Conservation (phyloP, 73 alveolate genomes). For the Paramecium octaurelia region DNA sequence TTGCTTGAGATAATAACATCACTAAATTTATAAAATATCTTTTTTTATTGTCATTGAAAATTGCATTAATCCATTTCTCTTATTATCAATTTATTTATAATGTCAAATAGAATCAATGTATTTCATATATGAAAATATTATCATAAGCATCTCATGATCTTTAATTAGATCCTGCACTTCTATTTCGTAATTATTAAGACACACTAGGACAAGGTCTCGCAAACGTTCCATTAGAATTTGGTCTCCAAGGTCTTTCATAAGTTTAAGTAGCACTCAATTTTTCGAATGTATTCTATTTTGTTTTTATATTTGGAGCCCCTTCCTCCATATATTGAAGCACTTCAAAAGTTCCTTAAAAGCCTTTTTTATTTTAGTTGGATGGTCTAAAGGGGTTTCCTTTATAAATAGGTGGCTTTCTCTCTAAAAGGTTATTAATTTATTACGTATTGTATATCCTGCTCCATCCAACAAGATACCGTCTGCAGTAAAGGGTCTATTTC, state of each 20-base stretch:
- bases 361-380: background rate
- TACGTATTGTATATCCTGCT: constrained; percentile 1
- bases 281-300: background rate
- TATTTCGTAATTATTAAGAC: background rate
- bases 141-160: background rate
- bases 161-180: constrained; percentile 10
- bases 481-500: constrained; percentile 15
- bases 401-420: background rate
- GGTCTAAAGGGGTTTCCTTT: constrained; percentile 24
- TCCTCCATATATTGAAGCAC: constrained; percentile 25
- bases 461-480: background rate
- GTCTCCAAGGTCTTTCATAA: constrained; percentile 42
- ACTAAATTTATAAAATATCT: background rate
- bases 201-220: constrained; percentile 41
- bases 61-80: background rate
- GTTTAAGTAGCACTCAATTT: constrained; percentile 19
- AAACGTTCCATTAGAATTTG: constrained; percentile 21
- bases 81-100: too few relatives aligned
- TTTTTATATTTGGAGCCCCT: constrained; percentile 13
- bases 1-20: constrained; percentile 28
- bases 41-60: background rate
- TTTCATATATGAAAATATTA: background rate
- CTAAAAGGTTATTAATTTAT: background rate
- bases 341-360: constrained; percentile 34
- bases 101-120: background rate